Evolutionary conservation across 139 green algal genomes (phyloP).

Genomic region (Tetraselmis striata): DNA sequence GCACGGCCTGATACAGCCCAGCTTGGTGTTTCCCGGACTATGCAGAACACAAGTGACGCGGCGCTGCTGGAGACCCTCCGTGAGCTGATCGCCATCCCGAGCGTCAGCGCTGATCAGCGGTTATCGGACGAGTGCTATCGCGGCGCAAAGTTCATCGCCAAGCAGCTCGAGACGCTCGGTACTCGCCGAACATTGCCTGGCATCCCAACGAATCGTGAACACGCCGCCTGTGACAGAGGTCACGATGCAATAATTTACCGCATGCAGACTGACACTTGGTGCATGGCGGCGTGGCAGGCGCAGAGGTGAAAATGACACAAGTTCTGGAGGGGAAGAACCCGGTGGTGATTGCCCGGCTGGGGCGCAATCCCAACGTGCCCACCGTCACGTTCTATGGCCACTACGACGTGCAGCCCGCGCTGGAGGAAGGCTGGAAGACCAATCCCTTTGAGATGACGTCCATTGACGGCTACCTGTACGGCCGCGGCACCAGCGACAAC

Average conservation of each 20-base stretch:
- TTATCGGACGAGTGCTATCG: slow-evolving; percentile 76
- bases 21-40: no score
- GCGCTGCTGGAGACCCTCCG: slow-evolving; percentile 2
- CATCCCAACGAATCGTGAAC: slow-evolving; percentile 9
- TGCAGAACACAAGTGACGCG: not conserved
- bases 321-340: slow-evolving; percentile 65
- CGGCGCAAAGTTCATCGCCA: slow-evolving; percentile 81
- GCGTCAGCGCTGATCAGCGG: slow-evolving; percentile 31
- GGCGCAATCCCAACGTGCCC: slow-evolving; percentile 47
- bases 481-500: slow-evolving; percentile 83
- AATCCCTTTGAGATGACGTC: slow-evolving; percentile 78
- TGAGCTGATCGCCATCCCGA: not conserved
- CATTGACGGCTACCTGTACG: slow-evolving; percentile 86
- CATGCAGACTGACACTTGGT: no score
- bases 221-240: no score
- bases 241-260: no score
- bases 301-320: slow-evolving; percentile 11
- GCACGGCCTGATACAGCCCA: no score
- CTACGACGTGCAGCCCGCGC: slow-evolving; percentile 82
- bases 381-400: slow-evolving; percentile 85
- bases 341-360: slow-evolving; percentile 78
- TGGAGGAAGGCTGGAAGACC: slow-evolving; percentile 75
- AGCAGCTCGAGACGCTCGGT: slow-evolving; percentile 72
- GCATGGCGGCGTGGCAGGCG: not conserved
- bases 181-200: no score